Evolutionary conservation across 2,329 filamentous ascomycete species (phyloP), one percentile per base, ranked within the genome.

Genomic region (Drechslerella dactyloides): DNA sequence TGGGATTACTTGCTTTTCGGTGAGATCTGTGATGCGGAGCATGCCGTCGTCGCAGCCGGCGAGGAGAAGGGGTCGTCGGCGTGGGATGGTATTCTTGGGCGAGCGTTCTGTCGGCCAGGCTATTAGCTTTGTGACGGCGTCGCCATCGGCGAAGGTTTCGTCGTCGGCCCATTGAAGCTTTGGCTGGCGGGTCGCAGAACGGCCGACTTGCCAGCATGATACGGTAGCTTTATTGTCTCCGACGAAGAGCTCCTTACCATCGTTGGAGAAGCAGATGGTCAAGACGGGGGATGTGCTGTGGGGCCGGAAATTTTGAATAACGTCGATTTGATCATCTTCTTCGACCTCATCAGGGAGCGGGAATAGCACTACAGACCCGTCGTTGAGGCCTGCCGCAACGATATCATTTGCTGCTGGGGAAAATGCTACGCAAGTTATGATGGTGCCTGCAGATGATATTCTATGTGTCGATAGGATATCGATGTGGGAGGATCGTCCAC

Each of bases 71-170:
- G 69, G 65, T 3, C 69, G 53, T 23, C 74, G 54, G 30, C 73
- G 73, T 27, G 68, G 64, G 11, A 72, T 72, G 1, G 61, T 69
- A n/a, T 72, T 69, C 46, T 75, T 74, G 1, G 64, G 58, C 0
- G 68, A 73, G 15, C 62, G 51, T n/a, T 69, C 60, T 8, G 73
- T 69, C 1, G 74, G 74, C 73, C 73, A 75, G 1, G 73, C 40
- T 5, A 74, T 65, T 11, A 75, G 56, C 8, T 63, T 60, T 4
- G 74, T 75, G 21, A 74, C 59, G 2, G 60, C 69, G 30, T 62
- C 52, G 13, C 56, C 50, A 27, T 75, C 73, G 1, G 24, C 52
- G 23, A 66, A 68, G 6, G 51, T 62, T 1, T 48, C 51, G 11
- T 68, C 58, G 19, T 73, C 69, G 33, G 23, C 23, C 69, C 69